A percentile compares a stretch with the other conserved stretches of the same genome.
phyloP scores from a whole-genome alignment of 306 rosid genomes.

The Inga laurina region DNA sequence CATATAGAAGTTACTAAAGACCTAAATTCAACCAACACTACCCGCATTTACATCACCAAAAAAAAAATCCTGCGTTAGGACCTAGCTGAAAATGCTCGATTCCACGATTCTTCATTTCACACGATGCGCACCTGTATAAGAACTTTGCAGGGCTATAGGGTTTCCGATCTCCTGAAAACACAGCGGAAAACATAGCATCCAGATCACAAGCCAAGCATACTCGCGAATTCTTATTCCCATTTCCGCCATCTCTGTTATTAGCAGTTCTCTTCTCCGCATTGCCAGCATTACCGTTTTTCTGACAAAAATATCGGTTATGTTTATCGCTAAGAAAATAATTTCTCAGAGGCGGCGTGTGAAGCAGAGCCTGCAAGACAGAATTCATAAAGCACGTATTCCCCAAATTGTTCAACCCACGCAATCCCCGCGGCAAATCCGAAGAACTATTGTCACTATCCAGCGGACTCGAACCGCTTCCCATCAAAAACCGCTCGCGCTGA shows the following conservation, averaged over 20 bases:
- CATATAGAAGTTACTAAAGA: neutral
- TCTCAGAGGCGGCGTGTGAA: constrained; percentile 89
- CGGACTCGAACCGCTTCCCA: constrained; percentile 56
- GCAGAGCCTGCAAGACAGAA: constrained; percentile 89
- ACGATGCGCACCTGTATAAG: constrained; percentile 67
- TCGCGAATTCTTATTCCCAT: constrained; percentile 42
- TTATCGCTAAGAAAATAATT: constrained; percentile 87
- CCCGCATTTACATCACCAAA: neutral
- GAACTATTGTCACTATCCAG: constrained; percentile 32
- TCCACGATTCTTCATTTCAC: neutral
- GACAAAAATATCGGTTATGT: constrained; percentile 81
- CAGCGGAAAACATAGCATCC: constrained; percentile 80
- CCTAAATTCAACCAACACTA: neutral
- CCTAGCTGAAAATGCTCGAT: neutral
- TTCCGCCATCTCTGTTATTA: constrained; percentile 29
- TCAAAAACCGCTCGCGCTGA: constrained; percentile 54
- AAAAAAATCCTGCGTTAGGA: neutral
- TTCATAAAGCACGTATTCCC: constrained; percentile 96
- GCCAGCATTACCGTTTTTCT: constrained; percentile 48
- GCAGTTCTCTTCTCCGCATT: constrained; percentile 35
- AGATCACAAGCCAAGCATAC: constrained; percentile 85
- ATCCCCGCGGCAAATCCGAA: constrained; percentile 64
- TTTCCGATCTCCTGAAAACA: constrained; percentile 74
- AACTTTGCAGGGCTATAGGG: constrained; percentile 96
- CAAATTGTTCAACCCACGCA: constrained; percentile 87